A percentile compares a stretch with the other conserved stretches of the same genome.
phyloP scores from a whole-genome alignment of 495 filamentous ascomycete genomes.

The Aspergillus heteromorphus region DNA sequence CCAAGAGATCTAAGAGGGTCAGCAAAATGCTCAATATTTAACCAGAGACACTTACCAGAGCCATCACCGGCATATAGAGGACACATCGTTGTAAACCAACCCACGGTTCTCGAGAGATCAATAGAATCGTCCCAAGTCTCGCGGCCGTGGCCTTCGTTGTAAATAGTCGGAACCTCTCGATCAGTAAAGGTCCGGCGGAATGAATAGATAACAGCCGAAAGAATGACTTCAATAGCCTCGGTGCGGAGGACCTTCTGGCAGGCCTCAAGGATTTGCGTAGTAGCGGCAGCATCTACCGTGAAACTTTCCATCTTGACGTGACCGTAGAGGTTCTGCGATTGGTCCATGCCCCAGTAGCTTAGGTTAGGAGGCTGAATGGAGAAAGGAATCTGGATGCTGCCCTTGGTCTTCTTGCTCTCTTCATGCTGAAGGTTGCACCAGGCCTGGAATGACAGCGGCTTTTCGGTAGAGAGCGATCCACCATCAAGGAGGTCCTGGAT shows the following conservation, averaged over 20 bases:
- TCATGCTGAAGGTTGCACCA: conserved; percentile 51
- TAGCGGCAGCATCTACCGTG: conserved; percentile 39
- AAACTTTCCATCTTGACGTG: conserved; percentile 42
- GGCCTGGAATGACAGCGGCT: conserved; percentile 55
- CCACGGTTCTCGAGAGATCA: conserved; percentile 52
- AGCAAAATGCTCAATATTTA: neutral
- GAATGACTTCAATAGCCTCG: conserved; percentile 49
- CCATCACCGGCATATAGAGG: conserved; percentile 34
- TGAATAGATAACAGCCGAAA: conserved; percentile 46
- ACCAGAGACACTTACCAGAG: conserved; percentile 25
- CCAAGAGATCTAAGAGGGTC: conserved; percentile 19
- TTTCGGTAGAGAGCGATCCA: conserved; percentile 32
- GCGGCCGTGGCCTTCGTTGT: conserved; percentile 54
- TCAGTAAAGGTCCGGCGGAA: conserved; percentile 47
- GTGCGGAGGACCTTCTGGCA: conserved; percentile 46
- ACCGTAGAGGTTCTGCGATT: conserved; percentile 41
- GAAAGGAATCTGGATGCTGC: conserved; percentile 28
- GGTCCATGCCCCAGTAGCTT: conserved; percentile 51
- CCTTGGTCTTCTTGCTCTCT: conserved; percentile 23
- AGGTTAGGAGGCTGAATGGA: conserved; percentile 27
- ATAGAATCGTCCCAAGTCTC: conserved; percentile 44
- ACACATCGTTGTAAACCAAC: conserved; percentile 57
- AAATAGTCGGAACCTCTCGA: conserved; percentile 48
- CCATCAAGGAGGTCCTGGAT: conserved; percentile 55
- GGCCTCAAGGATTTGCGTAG: conserved; percentile 34